Evolutionary conservation across 805 yeast genomes (phyloP).

Genomic region (fission yeast (Schizosaccharomyces pombe)): DNA sequence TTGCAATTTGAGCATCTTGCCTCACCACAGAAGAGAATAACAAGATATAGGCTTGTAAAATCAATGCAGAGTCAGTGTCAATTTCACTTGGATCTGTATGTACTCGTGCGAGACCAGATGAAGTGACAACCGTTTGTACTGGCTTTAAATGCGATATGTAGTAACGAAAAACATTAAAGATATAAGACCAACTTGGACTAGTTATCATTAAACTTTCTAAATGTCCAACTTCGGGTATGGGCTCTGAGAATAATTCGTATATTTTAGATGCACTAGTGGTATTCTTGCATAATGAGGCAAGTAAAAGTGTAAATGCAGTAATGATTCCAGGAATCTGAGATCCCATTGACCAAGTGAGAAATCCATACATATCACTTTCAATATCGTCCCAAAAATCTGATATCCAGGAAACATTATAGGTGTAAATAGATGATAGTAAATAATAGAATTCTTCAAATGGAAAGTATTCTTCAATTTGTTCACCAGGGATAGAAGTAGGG

Average conservation of each 20-base stretch:
- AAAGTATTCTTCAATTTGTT: background rate
- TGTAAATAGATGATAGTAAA: background rate
- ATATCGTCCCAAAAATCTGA: background rate
- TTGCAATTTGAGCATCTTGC: background rate
- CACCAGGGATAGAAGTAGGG: background rate
- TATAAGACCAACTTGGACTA: background rate
- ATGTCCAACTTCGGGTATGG: background rate
- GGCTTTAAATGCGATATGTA: background rate
- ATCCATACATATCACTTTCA: conserved; percentile 3
- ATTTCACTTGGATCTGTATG: background rate
- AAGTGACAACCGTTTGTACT: background rate
- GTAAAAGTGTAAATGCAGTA: background rate
- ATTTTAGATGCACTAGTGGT: background rate
- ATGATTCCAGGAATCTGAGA: background rate
- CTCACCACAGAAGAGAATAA: background rate
- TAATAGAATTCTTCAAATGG: conserved; percentile 1
- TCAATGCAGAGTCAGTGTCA: background rate
- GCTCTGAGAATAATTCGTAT: background rate
- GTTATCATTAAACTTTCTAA: background rate
- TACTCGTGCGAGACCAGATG: conserved; percentile 1
- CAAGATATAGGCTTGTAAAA: background rate
- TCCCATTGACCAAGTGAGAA: background rate
- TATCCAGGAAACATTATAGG: background rate
- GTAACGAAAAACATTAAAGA: background rate
- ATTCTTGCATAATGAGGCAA: background rate